Evolutionary conservation across 768 basidiomycete genomes (phyloP), one percentile per base, ranked within the genome.

Genomic region (Rhodosporidiobolus sp.): DNA sequence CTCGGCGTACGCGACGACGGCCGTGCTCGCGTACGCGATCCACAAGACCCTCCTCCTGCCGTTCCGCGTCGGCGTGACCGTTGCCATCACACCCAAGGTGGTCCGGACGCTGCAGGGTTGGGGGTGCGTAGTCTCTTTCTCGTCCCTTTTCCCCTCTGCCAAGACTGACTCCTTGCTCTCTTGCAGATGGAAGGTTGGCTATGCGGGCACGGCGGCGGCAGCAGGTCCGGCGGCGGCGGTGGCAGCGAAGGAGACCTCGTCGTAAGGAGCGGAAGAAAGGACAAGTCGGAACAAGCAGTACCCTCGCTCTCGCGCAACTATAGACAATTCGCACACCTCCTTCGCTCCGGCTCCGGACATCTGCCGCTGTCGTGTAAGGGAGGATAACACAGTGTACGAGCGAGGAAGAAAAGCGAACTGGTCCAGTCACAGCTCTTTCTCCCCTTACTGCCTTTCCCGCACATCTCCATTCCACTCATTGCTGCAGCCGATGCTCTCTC

Each of bases 41-140:
- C 96, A 99, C 86, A 99, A 99, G 83, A 95, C 92, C 0, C 79
- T 92, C 2, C 90, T 97, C 79, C 80, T 98, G 30, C 96, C 96
- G 16, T 81, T 99, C 32, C 84, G 96, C 52, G 86, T 96, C 1
- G 96, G 93, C 0, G 81, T 94, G 73, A 97, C 95, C 0, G 92
- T 77, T 30, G 75, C 75, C 14, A 62, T 70, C 48, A 79, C 78
- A 52, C 78, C 78, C 6, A 63, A 54, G 17, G 69, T 77, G 14
- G 78, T 79, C 12, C 38, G 71, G 20, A 35, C 32, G 32, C 32
- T 76, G 57, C 64, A 67, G 46, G 22, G 32, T 12, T 74, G 73
- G 73, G 77, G 74, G 78, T 77, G 28, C 38, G 78, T 70, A 24
- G 0, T 7, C 28, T 22, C 32, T 16, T 12, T 7, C 28, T 22